phyloP scores from a whole-genome alignment of 1,139 yeast species.

The Kodamaea derodonti region DNA sequence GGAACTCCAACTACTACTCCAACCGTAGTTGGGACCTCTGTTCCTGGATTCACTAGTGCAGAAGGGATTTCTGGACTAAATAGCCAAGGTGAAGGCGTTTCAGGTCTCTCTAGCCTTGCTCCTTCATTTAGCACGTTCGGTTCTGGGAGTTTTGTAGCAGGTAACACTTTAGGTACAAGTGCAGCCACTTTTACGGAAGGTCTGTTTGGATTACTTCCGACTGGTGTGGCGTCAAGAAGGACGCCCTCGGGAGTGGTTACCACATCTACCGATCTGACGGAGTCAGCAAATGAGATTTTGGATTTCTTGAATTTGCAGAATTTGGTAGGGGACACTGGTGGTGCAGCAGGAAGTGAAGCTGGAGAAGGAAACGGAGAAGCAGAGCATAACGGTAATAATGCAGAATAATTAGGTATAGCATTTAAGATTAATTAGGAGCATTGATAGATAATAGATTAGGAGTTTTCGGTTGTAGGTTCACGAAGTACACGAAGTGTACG shows the following conservation, averaged over 20 bases:
- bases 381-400: too few relatives aligned
- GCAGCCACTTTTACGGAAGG: conserved; percentile 51
- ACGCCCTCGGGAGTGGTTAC: neutral
- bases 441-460: too few relatives aligned
- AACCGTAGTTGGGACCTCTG: too few relatives aligned
- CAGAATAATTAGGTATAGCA: too few relatives aligned
- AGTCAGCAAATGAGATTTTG: conserved; percentile 16
- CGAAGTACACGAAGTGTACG: too few relatives aligned
- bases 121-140: neutral
- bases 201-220: too few relatives aligned
- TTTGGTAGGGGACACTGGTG: conserved; percentile 12
- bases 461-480: too few relatives aligned
- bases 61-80: neutral
- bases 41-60: conserved; percentile 2
- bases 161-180: conserved; percentile 28
- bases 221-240: conserved; percentile 31
- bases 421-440: too few relatives aligned
- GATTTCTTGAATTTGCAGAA: conserved; percentile 27
- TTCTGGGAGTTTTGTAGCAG: neutral
- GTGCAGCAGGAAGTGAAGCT: conserved; percentile 1
- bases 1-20: neutral
- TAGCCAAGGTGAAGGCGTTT: neutral
- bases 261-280: conserved; percentile 1
- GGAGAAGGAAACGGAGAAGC: conserved; percentile 1
- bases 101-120: neutral